Evolutionary conservation across 345 rosid species (phyloP), one percentile per base, ranked within the genome.

Genomic region (Alliaria petiolata): DNA sequence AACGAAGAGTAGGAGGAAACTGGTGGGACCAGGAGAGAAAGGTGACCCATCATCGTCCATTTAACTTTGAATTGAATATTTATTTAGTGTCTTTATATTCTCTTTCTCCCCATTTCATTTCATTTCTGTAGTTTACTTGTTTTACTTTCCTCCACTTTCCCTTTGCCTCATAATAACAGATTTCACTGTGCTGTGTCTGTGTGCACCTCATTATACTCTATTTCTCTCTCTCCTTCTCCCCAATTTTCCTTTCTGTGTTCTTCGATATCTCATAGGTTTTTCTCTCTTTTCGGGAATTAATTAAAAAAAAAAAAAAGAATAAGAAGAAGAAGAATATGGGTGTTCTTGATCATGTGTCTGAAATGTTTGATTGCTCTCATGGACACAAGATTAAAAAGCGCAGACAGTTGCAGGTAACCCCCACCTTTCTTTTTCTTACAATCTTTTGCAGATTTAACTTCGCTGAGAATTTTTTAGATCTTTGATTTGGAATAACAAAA

Each of bases 291-390:
- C 34, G 59, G 34, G 15, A 22, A 5, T 1, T 15, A n/a, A n/a
- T n/a, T n/a, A n/a, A n/a, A n/a, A n/a, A n/a, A 38, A 30, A 9
- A 17, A 26, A 16, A 30, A 15, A 19, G 8, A 34, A 34, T 1
- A 8, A 8, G 0, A 28, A n/a, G n/a, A 3, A 22, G 25, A 22
- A 65, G 4, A 53, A 30, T 7, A 89, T 93, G 98, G 98, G 97
- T 20, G 95, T 75, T 79, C 80, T 93, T 25, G 98, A 93, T 88
- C 93, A 90, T 78, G 72, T 93, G 31, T 82, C 97, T 12, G 7
- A 90, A 62, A 70, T 89, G 74, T 91, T 90, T 71, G 91, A 91
- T 71, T 93, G 97, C 72, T 89, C 98, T 28, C 31, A 53, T 65
- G 85, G 85, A 5, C 46, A 91, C 75, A 61, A 61, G 34, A 75